A percentile compares a stretch with the other conserved stretches of the same genome.
phyloP scores from a whole-genome alignment of 2,329 filamentous ascomycete genomes.

The Rosellinia necatrix region DNA sequence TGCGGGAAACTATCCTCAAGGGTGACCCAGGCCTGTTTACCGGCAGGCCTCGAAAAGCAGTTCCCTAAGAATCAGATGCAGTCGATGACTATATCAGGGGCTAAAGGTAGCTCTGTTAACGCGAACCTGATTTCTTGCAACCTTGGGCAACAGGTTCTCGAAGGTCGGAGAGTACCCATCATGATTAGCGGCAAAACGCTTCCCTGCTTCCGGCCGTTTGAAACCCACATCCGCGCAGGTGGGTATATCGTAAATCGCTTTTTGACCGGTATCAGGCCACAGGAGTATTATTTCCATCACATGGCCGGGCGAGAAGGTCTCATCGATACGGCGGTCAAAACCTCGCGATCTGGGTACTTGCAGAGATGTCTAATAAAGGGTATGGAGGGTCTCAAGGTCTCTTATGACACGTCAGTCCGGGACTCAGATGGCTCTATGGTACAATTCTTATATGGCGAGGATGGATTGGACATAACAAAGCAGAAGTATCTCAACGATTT shows the following conservation, averaged over 20 bases:
- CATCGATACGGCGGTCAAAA: constrained; percentile 99
- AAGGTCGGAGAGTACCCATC: constrained; percentile 89
- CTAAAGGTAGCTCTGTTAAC: constrained; percentile 91
- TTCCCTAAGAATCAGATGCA: constrained; percentile 99
- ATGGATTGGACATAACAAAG: constrained; percentile 92
- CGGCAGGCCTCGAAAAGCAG: constrained; percentile 80
- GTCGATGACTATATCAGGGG: constrained; percentile 95
- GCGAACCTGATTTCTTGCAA: constrained; percentile 98
- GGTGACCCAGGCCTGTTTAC: constrained; percentile 80
- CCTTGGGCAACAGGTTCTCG: constrained; percentile 92
- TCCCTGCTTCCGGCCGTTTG: constrained; percentile 90
- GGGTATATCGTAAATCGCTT: constrained; percentile 96
- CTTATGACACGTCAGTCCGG: constrained; percentile 92
- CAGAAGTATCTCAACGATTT: constrained; percentile 91
- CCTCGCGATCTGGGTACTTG: constrained; percentile 92
- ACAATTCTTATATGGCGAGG: constrained; percentile 96
- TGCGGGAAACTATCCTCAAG: constrained; percentile 73
- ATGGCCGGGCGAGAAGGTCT: constrained; percentile 98
- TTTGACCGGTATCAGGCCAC: constrained; percentile 94
- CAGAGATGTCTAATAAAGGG: constrained; percentile 98
- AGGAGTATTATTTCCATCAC: constrained; percentile 99
- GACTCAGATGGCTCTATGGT: constrained; percentile 92
- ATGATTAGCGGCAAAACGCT: constrained; percentile 98
- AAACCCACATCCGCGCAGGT: constrained; percentile 85
- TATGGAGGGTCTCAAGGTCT: constrained; percentile 90